Percentiles rank a stretch among this genome's conserved stretches.
phyloP scores from a whole-genome alignment of 2,329 filamentous ascomycete genomes.

The Leptographium radiaticola region DNA sequence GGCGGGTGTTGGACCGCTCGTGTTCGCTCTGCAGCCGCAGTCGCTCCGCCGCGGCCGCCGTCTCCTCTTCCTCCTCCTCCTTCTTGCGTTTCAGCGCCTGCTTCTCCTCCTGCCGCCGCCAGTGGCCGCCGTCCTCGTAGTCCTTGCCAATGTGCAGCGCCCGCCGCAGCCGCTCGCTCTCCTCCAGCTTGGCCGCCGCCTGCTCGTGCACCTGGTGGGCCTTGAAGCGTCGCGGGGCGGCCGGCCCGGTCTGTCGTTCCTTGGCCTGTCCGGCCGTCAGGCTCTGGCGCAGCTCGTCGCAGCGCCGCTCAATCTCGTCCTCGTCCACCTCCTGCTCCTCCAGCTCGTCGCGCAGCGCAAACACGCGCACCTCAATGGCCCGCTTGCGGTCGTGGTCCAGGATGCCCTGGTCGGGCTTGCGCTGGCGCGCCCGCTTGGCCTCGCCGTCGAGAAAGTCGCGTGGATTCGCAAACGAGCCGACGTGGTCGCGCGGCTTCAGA shows the following conservation, averaged over 20 bases:
- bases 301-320: slow-evolving; percentile 77
- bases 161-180: slow-evolving; percentile 76
- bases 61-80: slow-evolving; percentile 3
- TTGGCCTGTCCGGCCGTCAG: slow-evolving; percentile 32
- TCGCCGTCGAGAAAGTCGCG: slow-evolving; percentile 71
- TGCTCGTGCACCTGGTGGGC: slow-evolving; percentile 91
- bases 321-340: slow-evolving; percentile 78
- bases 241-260: slow-evolving; percentile 16
- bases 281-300: slow-evolving; percentile 51
- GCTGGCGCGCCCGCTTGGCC: slow-evolving; percentile 52
- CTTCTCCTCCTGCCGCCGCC: slow-evolving; percentile 68
- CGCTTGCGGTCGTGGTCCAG: slow-evolving; percentile 88
- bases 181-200: slow-evolving; percentile 89
- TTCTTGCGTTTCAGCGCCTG: slow-evolving; percentile 28
- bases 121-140: slow-evolving; percentile 77
- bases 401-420: slow-evolving; percentile 83
- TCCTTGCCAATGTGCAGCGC: slow-evolving; percentile 78
- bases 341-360: slow-evolving; percentile 79
- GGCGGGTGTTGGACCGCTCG: background rate
- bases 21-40: background rate
- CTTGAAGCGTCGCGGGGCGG: slow-evolving; percentile 51
- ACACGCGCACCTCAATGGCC: slow-evolving; percentile 83
- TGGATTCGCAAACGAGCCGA: slow-evolving; percentile 52
- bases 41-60: background rate
- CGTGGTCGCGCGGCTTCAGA: slow-evolving; percentile 70